A percentile compares a stretch with the other conserved stretches of the same genome.
phyloP scores from a whole-genome alignment of 345 rosid genomes.

The Salix dunnii region DNA sequence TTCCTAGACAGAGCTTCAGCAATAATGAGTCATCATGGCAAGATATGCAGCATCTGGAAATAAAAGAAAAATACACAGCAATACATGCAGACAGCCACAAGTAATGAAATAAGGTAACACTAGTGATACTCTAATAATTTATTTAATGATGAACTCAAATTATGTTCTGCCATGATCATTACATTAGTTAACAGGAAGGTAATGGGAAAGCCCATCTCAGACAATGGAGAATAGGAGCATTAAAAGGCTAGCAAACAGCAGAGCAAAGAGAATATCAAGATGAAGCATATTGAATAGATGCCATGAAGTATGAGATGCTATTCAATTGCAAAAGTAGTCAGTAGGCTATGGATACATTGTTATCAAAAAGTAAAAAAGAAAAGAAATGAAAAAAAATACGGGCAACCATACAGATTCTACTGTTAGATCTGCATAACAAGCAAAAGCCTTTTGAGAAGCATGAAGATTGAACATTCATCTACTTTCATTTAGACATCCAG shows the following conservation, averaged over 20 bases:
- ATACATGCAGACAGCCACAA: neutral
- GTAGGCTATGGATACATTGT: neutral
- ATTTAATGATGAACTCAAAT: neutral
- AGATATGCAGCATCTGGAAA: neutral
- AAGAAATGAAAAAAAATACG: neutral
- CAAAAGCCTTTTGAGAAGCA: neutral
- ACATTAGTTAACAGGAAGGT: neutral
- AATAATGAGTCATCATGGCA: neutral
- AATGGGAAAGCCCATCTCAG: neutral
- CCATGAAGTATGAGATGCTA: neutral
- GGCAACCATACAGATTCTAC: slow-evolving; percentile 2
- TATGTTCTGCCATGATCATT: neutral
- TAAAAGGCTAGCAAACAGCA: neutral
- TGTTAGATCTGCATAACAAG: neutral
- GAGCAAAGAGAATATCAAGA: neutral
- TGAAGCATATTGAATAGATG: neutral
- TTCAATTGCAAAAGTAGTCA: neutral
- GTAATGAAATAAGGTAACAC: neutral
- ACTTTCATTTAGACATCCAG: neutral
- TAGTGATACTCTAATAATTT: neutral
- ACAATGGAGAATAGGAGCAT: neutral
- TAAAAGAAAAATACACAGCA: neutral
- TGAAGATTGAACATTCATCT: neutral
- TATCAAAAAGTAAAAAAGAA: neutral
- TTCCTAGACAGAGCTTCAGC: neutral